phyloP scores from a whole-genome alignment of 495 filamentous ascomycete species.

The Acidiella bohemica region DNA sequence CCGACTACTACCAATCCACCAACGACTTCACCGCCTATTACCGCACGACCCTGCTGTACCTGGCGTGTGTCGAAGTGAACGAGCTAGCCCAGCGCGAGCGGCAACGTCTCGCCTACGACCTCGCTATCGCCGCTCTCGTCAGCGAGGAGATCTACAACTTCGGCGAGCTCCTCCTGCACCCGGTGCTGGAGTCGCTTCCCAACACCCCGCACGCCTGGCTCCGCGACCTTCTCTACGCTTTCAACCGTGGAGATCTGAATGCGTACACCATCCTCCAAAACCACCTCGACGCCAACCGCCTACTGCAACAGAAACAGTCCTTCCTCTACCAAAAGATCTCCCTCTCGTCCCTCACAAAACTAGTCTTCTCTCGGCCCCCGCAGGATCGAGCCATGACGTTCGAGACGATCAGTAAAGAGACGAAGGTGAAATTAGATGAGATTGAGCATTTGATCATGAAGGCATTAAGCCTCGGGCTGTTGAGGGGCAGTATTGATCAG shows the following conservation, averaged over 20 bases:
- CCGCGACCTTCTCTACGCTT: conserved; percentile 84
- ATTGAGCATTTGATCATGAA: conserved; percentile 99
- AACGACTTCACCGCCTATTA: conserved; percentile 91
- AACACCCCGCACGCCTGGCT: conserved; percentile 64
- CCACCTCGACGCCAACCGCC: conserved; percentile 56
- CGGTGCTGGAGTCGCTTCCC: conserved; percentile 74
- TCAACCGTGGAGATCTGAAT: conserved; percentile 87
- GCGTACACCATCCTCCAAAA: conserved; percentile 71
- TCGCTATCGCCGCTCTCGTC: conserved; percentile 80
- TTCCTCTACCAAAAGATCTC: conserved; percentile 97
- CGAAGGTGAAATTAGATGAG: conserved; percentile 76
- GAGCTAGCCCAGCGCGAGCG: conserved; percentile 59
- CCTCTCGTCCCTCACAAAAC: conserved; percentile 84
- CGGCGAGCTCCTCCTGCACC: conserved; percentile 93
- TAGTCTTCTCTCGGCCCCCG: conserved; percentile 88
- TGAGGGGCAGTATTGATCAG: conserved; percentile 90
- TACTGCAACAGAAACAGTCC: conserved; percentile 63
- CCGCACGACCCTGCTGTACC: conserved; percentile 92
- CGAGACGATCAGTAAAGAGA: conserved; percentile 72
- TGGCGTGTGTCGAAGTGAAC: conserved; percentile 81
- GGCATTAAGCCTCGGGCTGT: conserved; percentile 79
- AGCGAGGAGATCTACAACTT: conserved; percentile 98
- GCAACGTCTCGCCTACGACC: conserved; percentile 73
- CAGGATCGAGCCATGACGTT: conserved; percentile 93
- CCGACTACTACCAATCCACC: conserved; percentile 87